Conservation (phyloP, 306 rosid genomes). For the barrel medic (Medicago truncatula) region DNA sequence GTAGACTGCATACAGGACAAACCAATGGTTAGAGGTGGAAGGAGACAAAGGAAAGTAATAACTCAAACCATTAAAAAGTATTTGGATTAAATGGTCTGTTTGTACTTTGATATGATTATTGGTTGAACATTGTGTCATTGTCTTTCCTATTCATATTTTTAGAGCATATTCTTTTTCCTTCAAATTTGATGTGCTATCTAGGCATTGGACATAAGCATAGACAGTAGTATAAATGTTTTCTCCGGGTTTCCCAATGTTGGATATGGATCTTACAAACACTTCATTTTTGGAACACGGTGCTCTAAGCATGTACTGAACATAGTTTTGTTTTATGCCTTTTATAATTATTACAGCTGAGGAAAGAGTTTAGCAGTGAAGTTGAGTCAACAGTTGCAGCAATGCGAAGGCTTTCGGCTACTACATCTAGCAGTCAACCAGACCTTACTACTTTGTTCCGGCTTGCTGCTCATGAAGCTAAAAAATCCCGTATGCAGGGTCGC, state of each 20-base stretch:
- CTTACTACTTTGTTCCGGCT: slow-evolving; percentile 76
- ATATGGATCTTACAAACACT: neutral
- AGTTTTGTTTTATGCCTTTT: neutral
- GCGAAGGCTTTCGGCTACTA: slow-evolving; percentile 59
- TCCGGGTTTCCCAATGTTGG: slow-evolving; percentile 6
- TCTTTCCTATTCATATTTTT: slow-evolving; percentile 7
- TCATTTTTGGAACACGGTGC: neutral
- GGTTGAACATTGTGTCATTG: neutral
- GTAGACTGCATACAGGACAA: neutral
- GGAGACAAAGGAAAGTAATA: neutral
- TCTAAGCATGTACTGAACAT: slow-evolving; percentile 13
- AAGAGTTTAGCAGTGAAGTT: slow-evolving; percentile 78
- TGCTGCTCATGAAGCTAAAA: slow-evolving; percentile 88
- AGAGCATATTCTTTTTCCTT: neutral
- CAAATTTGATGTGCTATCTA: slow-evolving; percentile 21
- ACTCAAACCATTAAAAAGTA: neutral
- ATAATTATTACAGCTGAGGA: slow-evolving; percentile 58
- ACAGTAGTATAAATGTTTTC: neutral
- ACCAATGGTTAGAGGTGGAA: neutral
- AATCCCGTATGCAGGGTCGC: slow-evolving; percentile 69
- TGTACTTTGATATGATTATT: neutral
- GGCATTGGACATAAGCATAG: neutral
- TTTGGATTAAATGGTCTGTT: slow-evolving; percentile 1
- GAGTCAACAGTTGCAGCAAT: slow-evolving; percentile 67
- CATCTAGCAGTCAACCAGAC: slow-evolving; percentile 70